Base-by-base conservation (phyloP, 176 grass and related monocot species). In the Eragrostis nindensis region DNA sequence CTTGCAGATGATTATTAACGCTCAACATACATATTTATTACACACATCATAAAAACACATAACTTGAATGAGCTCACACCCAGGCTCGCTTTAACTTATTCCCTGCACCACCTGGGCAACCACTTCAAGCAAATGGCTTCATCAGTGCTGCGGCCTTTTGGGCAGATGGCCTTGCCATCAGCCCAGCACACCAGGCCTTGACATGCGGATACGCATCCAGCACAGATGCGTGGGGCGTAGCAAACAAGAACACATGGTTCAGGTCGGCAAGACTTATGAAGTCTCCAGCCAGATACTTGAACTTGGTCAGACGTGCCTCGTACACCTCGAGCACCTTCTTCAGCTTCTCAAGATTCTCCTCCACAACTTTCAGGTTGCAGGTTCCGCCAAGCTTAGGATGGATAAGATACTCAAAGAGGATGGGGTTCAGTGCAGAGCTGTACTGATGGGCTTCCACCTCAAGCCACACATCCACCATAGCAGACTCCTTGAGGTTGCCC, bases 381-480 rank as follows among this genome's bases (percentile, higher is more conserved):
- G 61, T 26, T 61, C 89, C 80, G 9, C 92, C 86, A 41, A 88
- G 71, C 80, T 79, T 73, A 1, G 92, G 92, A 21, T 9, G 22
- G 62, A 89, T 2, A 8, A 89, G 45, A 68, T 0, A 25, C 55
- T 94, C 22, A 16, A 60, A 73, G 68, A 91, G 39, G 47, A 94
- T 72, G 24, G 89, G 83, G 12, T 11, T 24, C 73, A 89, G 6
- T 6, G 40, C 66, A 44, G 80, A 24, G 5, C 69, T 86, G 77
- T 86, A 94, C 71, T 91, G 89, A 3, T 94, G 78, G 16, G 88
- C 80, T 74, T 94, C 92, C 76, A 86, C 89, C 67, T 91, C 92
- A 22, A 84, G 47, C 92, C 92, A 94, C 56, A 91, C 79, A 77
- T 94, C 86, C 30, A 94, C 89, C 71, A 91, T 44, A 11, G 92